Evolutionary conservation across 768 basidiomycete species (phyloP), one percentile per base, ranked within the genome.

Genomic region (Leccinum variicolor): DNA sequence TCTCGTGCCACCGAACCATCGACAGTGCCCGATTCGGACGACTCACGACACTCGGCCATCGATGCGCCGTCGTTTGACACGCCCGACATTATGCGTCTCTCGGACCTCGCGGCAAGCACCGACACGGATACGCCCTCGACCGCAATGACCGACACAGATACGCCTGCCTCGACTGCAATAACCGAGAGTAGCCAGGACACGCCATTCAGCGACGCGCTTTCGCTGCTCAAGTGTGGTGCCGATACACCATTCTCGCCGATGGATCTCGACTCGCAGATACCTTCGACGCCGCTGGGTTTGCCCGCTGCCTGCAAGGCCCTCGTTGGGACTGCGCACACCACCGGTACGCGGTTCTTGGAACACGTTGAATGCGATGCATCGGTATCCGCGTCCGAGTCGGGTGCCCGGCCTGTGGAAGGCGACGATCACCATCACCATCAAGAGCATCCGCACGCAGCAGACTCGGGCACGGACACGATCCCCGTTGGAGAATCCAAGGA

Each of bases 401-500:
- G 50, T 33, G 14, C 47, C 1, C n/a, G 2, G n/a, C 39, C 39
- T 34, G 48, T 48, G 23, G 55, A 15, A 5, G 33, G 52, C 10
- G 47, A 25, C 14, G 43, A 21, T 28, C 47, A 52, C 8, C 11
- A 33, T 17, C 43, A 50, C 1, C 46, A 23, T 7, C 54, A 57
- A 13, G 4, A 14, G 14, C 28, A 41, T 14, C 21, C 6, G 15
- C 53, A 45, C 4, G 17, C 49, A 19, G 49, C 53, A 43, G 41
- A 43, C 48, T 43, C 47, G 15, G 48, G 43, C 23, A 53, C 54
- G 0, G 23, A 53, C 48, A 57, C 53, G 3, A 59, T 67, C 4
- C 57, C 67, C 19, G 41, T 60, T 17, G 62, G 36, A 0, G 69
- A 73, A 48, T 73, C 67, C 39, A 69, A 61, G 28, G 69, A 70